Conservation (phyloP, 495 filamentous ascomycete species). For the Penicillium maclennaniae region DNA sequence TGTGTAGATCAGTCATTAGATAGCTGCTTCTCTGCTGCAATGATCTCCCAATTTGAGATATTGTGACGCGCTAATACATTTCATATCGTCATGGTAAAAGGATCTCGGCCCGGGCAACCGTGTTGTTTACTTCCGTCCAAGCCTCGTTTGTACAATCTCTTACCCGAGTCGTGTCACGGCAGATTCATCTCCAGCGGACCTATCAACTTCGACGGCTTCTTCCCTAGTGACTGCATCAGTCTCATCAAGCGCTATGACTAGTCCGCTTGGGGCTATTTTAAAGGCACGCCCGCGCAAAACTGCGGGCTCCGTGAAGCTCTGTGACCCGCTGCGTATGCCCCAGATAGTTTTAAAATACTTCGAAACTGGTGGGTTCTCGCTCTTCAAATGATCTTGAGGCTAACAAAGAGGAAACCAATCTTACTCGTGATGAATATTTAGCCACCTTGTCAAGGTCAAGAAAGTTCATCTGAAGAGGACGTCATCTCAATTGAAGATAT, state of each 20-base stretch:
- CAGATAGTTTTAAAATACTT: slow-evolving; percentile 57
- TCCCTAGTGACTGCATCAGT: slow-evolving; percentile 24
- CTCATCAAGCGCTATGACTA: slow-evolving; percentile 18
- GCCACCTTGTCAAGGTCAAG: slow-evolving; percentile 10
- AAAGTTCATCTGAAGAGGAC: slow-evolving; percentile 39
- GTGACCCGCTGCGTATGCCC: slow-evolving; percentile 48
- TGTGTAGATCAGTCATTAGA: too few relatives aligned
- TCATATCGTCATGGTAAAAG: slow-evolving; percentile 27
- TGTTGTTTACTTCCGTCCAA: slow-evolving; percentile 48
- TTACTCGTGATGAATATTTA: slow-evolving; percentile 35
- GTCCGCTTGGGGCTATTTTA: slow-evolving; percentile 46
- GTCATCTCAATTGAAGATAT: slow-evolving; percentile 34
- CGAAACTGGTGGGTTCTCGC: slow-evolving; percentile 30
- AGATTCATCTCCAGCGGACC: slow-evolving; percentile 50
- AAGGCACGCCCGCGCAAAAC: slow-evolving; percentile 52
- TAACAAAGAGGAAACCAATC: slow-evolving; percentile 39
- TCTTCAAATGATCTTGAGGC: slow-evolving; percentile 39
- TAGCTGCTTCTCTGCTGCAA: too few relatives aligned
- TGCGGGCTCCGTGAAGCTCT: slow-evolving; percentile 46
- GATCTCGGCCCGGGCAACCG: slow-evolving; percentile 28
- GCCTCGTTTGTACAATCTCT: slow-evolving; percentile 43
- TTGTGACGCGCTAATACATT: too few relatives aligned
- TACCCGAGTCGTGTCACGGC: slow-evolving; percentile 39
- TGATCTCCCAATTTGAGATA: too few relatives aligned
- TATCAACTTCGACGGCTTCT: slow-evolving; percentile 40